Evolutionary conservation across 106 monocot species (phyloP).

Genomic region (Dendrobium officinale): DNA sequence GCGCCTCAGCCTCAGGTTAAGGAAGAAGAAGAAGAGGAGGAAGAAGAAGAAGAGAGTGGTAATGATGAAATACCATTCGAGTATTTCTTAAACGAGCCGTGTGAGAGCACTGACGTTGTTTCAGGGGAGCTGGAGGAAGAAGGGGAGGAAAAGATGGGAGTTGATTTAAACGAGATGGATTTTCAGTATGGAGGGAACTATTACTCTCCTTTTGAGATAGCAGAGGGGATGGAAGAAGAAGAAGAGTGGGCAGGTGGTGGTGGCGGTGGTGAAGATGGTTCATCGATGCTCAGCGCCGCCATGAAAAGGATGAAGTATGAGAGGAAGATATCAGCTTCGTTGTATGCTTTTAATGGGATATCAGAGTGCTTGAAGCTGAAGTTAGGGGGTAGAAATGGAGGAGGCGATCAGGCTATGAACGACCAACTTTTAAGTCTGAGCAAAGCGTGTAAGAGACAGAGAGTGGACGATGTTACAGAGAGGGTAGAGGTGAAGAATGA

Average conservation of each 20-base stretch:
- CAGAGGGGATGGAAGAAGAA: slow-evolving; percentile 8
- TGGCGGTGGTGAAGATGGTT: not conserved
- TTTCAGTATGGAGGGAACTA: slow-evolving; percentile 6
- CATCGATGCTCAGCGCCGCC: slow-evolving; percentile 9
- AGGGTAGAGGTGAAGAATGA: not conserved
- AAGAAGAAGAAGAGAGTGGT: not conserved
- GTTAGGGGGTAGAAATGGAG: not conserved
- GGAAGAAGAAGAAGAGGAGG: slow-evolving; percentile 11
- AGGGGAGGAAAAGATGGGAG: not conserved
- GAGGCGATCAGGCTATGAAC: slow-evolving; percentile 1
- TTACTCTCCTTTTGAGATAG: slow-evolving; percentile 29
- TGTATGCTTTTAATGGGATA: slow-evolving; percentile 36
- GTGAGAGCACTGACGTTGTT: not conserved
- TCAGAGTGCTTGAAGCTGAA: slow-evolving; percentile 35
- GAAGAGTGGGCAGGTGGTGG: not conserved
- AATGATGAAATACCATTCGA: slow-evolving; percentile 5
- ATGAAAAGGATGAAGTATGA: slow-evolving; percentile 44
- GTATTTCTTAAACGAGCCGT: slow-evolving; percentile 3
- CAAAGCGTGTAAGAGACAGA: slow-evolving; percentile 4
- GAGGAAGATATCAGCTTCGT: slow-evolving; percentile 41
- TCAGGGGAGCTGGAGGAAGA: not conserved
- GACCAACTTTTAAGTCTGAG: slow-evolving; percentile 3
- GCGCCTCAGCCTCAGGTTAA: not conserved
- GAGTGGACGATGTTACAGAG: not conserved
- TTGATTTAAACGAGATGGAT: slow-evolving; percentile 15